A percentile compares a stretch with the other conserved stretches of the same genome.
Conservation (phyloP, 2,329 filamentous ascomycete genomes). For the Neonectria coccinea region DNA sequence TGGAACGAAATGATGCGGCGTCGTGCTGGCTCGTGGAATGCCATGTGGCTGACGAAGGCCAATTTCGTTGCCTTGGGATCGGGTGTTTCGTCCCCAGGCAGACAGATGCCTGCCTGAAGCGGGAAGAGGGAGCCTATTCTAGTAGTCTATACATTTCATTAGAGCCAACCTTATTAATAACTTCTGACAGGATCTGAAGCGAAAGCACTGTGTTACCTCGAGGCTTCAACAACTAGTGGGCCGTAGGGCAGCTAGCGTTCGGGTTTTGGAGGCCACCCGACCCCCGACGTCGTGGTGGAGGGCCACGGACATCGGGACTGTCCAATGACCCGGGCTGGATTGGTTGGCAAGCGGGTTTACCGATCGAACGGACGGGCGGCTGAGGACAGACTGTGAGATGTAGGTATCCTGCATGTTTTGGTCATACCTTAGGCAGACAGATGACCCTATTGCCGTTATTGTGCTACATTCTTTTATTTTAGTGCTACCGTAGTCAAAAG, state of each 20-base stretch:
- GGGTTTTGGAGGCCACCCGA: conserved; percentile 33
- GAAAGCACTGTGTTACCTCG: too few relatives aligned
- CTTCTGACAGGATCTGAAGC: neutral
- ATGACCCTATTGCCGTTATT: neutral
- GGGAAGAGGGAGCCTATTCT: neutral
- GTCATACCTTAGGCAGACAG: neutral
- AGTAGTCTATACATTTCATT: neutral
- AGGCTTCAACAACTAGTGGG: neutral
- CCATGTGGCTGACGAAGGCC: conserved; percentile 1
- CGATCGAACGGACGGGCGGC: too few relatives aligned
- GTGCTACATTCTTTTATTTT: too few relatives aligned
- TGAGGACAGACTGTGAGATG: too few relatives aligned
- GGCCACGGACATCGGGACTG: conserved; percentile 2
- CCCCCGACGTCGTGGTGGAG: conserved; percentile 30
- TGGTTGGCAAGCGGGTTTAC: conserved; percentile 11
- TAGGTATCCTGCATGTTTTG: neutral
- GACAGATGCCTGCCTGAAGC: neutral
- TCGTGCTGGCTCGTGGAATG: conserved; percentile 1
- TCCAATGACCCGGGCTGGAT: conserved; percentile 26
- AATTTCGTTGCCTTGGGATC: conserved; percentile 23
- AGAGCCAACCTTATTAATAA: neutral
- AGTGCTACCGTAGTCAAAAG: too few relatives aligned
- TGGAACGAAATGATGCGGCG: conserved; percentile 7
- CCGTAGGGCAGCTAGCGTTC: conserved; percentile 9
- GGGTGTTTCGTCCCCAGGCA: conserved; percentile 9